Conservation (phyloP, 148 eudicot species). For the Vaccinium corymbosum region DNA sequence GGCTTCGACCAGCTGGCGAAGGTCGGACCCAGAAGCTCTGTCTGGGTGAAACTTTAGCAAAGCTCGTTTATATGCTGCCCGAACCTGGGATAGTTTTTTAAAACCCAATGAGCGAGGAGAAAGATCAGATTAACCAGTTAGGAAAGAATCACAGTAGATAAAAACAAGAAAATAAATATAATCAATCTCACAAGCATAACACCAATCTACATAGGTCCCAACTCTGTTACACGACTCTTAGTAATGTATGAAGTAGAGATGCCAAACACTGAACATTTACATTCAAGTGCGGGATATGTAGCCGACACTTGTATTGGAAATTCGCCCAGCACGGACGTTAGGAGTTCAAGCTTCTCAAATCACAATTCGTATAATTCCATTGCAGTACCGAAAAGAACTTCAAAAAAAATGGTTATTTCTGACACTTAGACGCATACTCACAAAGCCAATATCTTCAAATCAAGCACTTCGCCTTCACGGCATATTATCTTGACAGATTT, state of each 20-base stretch:
- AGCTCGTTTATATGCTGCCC: slow-evolving; percentile 78
- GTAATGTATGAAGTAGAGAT: background rate
- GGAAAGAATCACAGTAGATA: background rate
- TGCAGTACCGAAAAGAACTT: background rate
- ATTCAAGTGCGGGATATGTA: background rate
- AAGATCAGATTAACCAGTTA: background rate
- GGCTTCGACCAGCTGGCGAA: slow-evolving; percentile 84
- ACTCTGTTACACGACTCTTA: background rate
- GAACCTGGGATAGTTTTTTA: slow-evolving; percentile 48
- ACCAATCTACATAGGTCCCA: background rate
- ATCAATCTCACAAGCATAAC: background rate
- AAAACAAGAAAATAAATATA: background rate
- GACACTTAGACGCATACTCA: background rate
- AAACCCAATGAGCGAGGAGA: background rate
- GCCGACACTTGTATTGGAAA: background rate
- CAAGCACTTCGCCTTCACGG: background rate
- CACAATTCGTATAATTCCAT: background rate
- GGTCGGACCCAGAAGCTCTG: slow-evolving; percentile 56
- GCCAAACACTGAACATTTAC: background rate
- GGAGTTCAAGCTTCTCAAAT: slow-evolving; percentile 4
- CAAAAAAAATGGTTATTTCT: background rate
- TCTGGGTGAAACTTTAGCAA: slow-evolving; percentile 84
- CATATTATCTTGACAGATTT: background rate
- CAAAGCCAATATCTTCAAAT: background rate
- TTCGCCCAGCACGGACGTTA: background rate